Percentiles rank a stretch among this genome's conserved stretches.
Conservation (phyloP, 441 rosid genomes). For the Macaranga tanarius region DNA sequence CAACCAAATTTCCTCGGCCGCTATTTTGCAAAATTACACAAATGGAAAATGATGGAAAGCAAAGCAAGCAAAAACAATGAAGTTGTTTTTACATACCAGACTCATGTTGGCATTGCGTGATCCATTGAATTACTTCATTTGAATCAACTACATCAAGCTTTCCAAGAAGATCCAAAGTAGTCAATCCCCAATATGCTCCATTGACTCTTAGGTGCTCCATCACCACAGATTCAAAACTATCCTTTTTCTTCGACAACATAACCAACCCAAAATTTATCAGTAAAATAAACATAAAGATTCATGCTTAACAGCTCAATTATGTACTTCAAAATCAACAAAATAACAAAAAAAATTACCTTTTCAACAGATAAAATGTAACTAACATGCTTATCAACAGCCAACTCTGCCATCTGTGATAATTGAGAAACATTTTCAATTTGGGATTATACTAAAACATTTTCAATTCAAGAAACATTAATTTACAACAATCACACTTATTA, state of each 20-base stretch:
- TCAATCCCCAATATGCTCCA: conserved; percentile 92
- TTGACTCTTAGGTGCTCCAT: conserved; percentile 87
- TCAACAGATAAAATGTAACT: conserved; percentile 42
- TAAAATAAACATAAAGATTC: neutral
- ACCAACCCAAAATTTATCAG: neutral
- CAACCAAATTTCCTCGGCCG: too few relatives aligned
- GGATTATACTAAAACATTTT: too few relatives aligned
- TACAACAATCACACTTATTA: too few relatives aligned
- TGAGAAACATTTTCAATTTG: too few relatives aligned
- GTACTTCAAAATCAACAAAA: neutral
- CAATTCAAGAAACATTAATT: too few relatives aligned
- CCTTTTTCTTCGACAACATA: conserved; percentile 49
- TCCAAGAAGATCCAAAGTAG: conserved; percentile 69
- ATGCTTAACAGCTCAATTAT: neutral
- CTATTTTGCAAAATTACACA: neutral
- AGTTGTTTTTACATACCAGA: conserved; percentile 46
- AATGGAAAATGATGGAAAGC: neutral
- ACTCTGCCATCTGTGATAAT: conserved; percentile 17
- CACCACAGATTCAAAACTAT: conserved; percentile 73
- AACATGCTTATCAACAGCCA: conserved; percentile 25
- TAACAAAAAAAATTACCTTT: conserved; percentile 44
- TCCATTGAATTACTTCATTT: conserved; percentile 72
- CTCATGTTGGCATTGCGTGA: conserved; percentile 75
- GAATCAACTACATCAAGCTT: conserved; percentile 57
- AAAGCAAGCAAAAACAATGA: neutral